Percentiles rank a stretch among this genome's conserved stretches.
Evolutionary conservation across 2,329 filamentous ascomycete genomes (phyloP).

Genomic region (Aureobasidium subglaciale): DNA sequence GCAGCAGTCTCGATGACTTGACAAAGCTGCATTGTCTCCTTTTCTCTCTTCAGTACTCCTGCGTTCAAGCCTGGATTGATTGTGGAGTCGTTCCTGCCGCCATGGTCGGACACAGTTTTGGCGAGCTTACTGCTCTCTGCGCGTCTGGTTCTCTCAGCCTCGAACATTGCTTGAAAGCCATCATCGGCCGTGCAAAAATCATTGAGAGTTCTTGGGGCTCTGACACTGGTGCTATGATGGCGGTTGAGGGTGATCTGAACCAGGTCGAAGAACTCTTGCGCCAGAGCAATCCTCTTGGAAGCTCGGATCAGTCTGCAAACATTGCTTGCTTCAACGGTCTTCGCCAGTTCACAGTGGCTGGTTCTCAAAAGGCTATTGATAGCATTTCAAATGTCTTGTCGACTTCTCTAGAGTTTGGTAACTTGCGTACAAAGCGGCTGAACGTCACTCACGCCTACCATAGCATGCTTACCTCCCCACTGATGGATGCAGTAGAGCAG

Average conservation of each 20-base stretch:
- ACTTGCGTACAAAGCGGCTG: not conserved
- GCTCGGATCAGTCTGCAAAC: too few species aligned
- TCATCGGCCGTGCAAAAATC: not conserved
- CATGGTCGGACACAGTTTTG: conserved; percentile 30
- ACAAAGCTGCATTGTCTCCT: too few species aligned
- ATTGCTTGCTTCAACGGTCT: not conserved
- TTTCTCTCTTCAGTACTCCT: not conserved
- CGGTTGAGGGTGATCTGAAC: too few species aligned
- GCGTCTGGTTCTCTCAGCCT: conserved; percentile 29
- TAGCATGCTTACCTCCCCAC: not conserved
- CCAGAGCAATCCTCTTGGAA: too few species aligned
- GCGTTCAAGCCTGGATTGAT: not conserved
- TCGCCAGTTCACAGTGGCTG: not conserved
- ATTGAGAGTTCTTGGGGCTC: not conserved
- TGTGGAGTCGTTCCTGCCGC: conserved; percentile 24
- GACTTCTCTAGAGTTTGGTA: too few species aligned
- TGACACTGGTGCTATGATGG: not conserved
- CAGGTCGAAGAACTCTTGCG: too few species aligned
- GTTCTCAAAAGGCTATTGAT: not conserved
- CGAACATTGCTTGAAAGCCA: conserved; percentile 17
- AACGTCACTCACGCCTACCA: not conserved
- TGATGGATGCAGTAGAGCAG: not conserved
- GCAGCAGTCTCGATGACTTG: too few species aligned
- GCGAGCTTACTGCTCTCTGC: conserved; percentile 34
- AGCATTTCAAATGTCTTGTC: too few species aligned